A percentile compares a stretch with the other conserved stretches of the same genome.
Evolutionary conservation across 129 eudicot genomes (phyloP).

Genomic region (Tagetes erecta): DNA sequence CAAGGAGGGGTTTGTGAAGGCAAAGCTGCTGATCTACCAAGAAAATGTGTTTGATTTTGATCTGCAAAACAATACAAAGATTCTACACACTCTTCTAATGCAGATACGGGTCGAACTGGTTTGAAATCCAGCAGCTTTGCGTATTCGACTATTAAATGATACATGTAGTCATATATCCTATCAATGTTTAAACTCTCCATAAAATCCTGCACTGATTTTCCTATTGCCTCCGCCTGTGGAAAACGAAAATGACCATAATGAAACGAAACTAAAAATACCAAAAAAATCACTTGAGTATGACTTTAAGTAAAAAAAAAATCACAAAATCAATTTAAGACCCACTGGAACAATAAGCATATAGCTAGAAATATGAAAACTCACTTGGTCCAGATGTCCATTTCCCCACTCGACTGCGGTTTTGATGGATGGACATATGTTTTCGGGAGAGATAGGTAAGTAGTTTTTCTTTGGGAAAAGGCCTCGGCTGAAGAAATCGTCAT

Average conservation of each 20-base stretch:
- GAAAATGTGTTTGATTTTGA: constrained; percentile 47
- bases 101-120: constrained; percentile 58
- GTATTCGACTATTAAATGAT: constrained; percentile 60
- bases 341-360: constrained; percentile 5
- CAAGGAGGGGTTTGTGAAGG: constrained; percentile 68
- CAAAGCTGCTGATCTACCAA: constrained; percentile 49
- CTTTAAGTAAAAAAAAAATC: background rate
- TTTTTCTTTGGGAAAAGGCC: constrained; percentile 70
- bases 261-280: background rate
- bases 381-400: constrained; percentile 51
- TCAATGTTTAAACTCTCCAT: constrained; percentile 71
- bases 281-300: background rate
- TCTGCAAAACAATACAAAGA: constrained; percentile 81
- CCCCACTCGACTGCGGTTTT: constrained; percentile 78
- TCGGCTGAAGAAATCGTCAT: constrained; percentile 78
- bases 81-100: constrained; percentile 59
- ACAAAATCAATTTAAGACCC: background rate
- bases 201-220: constrained; percentile 58
- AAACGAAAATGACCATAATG: background rate
- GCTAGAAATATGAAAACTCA: constrained; percentile 14
- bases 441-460: constrained; percentile 59
- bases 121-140: constrained; percentile 62
- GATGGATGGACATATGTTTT: constrained; percentile 56
- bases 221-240: constrained; percentile 74
- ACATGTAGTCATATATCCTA: constrained; percentile 81